Percentiles rank a stretch among this genome's conserved stretches.
phyloP scores from a whole-genome alignment of 2,329 filamentous ascomycete species.

The Tolypocladium tundrense region DNA sequence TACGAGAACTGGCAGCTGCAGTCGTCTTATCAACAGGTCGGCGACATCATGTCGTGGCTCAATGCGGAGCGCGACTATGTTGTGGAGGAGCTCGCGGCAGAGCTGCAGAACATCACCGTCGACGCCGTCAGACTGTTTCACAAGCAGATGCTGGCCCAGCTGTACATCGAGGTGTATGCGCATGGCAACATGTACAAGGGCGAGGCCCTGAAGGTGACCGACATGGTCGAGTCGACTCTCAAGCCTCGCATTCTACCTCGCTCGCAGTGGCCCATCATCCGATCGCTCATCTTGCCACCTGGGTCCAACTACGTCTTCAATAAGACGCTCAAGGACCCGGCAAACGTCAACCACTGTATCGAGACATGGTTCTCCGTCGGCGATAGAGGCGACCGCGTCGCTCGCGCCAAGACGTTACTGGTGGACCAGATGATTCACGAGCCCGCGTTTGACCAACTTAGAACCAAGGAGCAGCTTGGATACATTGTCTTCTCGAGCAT shows the following conservation, averaged over 20 bases:
- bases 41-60: constrained; percentile 72
- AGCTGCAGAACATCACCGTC: constrained; percentile 63
- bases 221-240: constrained; percentile 69
- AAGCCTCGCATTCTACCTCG: constrained; percentile 64
- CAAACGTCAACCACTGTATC: constrained; percentile 81
- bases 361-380: constrained; percentile 69
- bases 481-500: constrained; percentile 89
- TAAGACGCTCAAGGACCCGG: constrained; percentile 70
- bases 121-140: constrained; percentile 69
- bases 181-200: constrained; percentile 94
- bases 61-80: constrained; percentile 67
- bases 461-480: constrained; percentile 94
- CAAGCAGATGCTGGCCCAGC: constrained; percentile 68
- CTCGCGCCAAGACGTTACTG: constrained; percentile 69
- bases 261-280: constrained; percentile 68
- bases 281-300: constrained; percentile 66
- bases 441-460: constrained; percentile 85
- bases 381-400: constrained; percentile 53
- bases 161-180: constrained; percentile 78
- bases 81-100: constrained; percentile 68
- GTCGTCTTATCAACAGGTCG: constrained; percentile 82
- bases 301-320: constrained; percentile 79
- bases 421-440: constrained; percentile 88
- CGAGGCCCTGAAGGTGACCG: constrained; percentile 76
- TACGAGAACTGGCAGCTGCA: constrained; percentile 83